Evolutionary conservation across 495 filamentous ascomycete genomes (phyloP), one percentile per base, ranked within the genome.

Genomic region (Penicillium ochrochloron): DNA sequence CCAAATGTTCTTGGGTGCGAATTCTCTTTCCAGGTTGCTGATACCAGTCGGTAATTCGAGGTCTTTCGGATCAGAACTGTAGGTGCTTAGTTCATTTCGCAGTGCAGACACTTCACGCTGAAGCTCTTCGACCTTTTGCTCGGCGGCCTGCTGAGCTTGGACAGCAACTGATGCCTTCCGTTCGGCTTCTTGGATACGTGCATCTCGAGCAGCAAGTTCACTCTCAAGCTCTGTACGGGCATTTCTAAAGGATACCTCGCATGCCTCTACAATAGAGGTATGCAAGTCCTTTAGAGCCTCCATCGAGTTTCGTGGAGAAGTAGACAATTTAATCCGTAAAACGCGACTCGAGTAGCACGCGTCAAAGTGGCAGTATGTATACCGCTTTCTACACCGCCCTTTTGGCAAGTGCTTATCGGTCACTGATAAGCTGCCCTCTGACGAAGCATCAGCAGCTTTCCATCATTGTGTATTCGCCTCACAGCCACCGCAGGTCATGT

Each of bases 251-350:
- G 70, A 70, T 5, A 62, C 59, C 44, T 77, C 73, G 50, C 71
- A 76, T 25, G 64, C 59, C 50, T 73, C 63, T 23, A 75, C 60
- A 46, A 79, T 53, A 44, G 78, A 74, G 46, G 60, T 59, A 29
- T 76, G 77, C 54, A 82, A 73, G 31, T 71, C 70, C 57, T 73
- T 75, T n/a, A 82, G 46, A 31, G 71, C 46, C 25, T 82, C 79
- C 79, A 82, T 82, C n/a, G 31, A 23, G 53, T 15, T 8, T 63
- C 15, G 27, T 37, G 21, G 44, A 34, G 23, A 41, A 41, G 37
- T 17, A 17, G 31, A 17, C n/a, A 14, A 44, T 9, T 15, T 2
- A 8, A 27, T 53, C 25, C 9, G 19, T 56, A 44, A 46, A 44
- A 62, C 57, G 57, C 66, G 64, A 59, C 19, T 39, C 31, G 52